phyloP scores from a whole-genome alignment of 192 early-diverging fungal species.

The Podila minutissima region DNA sequence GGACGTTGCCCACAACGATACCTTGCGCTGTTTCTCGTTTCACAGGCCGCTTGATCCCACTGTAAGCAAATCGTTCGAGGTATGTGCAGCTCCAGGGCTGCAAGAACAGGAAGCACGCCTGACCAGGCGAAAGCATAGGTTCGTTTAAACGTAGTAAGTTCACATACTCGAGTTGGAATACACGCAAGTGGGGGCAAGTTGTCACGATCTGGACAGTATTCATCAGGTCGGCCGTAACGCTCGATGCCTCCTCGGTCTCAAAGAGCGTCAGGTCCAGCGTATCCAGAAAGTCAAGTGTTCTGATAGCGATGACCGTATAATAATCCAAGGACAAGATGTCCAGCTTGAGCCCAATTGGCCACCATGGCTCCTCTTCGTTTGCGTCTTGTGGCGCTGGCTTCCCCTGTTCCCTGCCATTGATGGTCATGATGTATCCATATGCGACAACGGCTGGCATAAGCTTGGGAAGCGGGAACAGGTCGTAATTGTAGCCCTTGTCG shows the following conservation, averaged over 20 bases:
- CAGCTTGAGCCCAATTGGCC: neutral
- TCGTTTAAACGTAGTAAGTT: neutral
- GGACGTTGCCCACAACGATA: neutral
- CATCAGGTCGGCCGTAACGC: neutral
- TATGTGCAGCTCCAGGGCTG: neutral
- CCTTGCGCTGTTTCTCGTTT: neutral
- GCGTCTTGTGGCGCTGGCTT: neutral
- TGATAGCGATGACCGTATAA: neutral
- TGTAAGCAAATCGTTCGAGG: neutral
- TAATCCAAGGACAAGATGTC: neutral
- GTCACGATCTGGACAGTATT: neutral
- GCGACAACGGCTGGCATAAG: neutral
- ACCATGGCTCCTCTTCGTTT: neutral
- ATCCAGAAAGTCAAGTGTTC: neutral
- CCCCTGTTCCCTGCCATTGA: neutral
- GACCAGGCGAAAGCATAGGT: neutral
- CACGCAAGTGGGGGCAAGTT: neutral
- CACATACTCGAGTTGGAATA: neutral
- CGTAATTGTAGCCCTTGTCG: neutral
- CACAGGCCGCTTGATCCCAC: constrained; percentile 7
- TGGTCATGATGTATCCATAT: neutral
- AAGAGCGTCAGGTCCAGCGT: neutral
- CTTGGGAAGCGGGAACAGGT: neutral
- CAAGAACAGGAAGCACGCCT: neutral
- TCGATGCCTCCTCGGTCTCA: neutral